A percentile compares a stretch with the other conserved stretches of the same genome.
These are phyloP conservation scores for Eucommia ulmoides DNA, from an alignment of 257 asterid genomes.

Conservation along the genomic window DNA sequence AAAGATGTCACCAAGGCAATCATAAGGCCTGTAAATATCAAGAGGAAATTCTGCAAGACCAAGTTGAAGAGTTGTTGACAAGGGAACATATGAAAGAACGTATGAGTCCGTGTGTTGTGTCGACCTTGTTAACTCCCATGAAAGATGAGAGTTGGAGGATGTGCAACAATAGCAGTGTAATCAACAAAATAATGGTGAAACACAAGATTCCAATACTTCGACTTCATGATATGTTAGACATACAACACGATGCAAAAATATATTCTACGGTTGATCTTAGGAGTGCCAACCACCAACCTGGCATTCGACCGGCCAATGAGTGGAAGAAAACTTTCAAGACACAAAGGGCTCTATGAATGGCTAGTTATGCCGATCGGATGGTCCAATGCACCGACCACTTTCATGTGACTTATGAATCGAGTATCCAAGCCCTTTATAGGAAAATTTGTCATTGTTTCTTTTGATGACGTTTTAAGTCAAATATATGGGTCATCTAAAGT, in stretches of 20 bases:
- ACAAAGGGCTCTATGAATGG: neutral
- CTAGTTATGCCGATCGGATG: neutral
- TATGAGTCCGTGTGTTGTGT: neutral
- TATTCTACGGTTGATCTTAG: neutral
- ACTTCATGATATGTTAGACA: neutral
- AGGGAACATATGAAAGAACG: neutral
- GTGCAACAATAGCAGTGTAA: neutral
- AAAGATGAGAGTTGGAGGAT: neutral
- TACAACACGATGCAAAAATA: too few species aligned
- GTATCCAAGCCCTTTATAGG: too few species aligned
- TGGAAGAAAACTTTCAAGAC: neutral
- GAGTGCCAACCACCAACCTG: neutral
- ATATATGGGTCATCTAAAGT: too few species aligned
- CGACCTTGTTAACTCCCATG: neutral
- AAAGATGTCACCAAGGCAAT: too few species aligned
- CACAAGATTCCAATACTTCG: too few species aligned
- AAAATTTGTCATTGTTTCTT: too few species aligned
- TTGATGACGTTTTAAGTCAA: too few species aligned
- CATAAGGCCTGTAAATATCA: too few species aligned
- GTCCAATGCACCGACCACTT: neutral
- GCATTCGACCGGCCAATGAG: neutral
- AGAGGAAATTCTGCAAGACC: neutral
- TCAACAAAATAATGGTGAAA: neutral
- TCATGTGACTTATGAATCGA: neutral
- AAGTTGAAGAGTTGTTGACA: neutral